Evolutionary conservation across 495 filamentous ascomycete genomes (phyloP).

Genomic region (Penicillium longicatenatum): DNA sequence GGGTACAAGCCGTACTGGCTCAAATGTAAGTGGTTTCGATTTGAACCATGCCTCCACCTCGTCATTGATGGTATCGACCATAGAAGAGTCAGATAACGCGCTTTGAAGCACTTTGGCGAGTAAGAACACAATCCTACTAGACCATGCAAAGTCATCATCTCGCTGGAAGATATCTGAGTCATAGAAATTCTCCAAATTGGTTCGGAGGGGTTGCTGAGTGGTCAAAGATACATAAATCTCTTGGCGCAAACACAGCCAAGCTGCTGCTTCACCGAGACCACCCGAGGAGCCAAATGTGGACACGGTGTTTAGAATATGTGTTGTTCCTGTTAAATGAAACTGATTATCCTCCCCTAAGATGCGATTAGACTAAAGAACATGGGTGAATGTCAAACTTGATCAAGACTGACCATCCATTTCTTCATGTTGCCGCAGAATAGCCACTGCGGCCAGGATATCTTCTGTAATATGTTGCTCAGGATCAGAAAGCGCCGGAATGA

Average conservation of each 20-base stretch:
- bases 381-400: not conserved
- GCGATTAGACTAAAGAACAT: not conserved
- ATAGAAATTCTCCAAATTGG: slow-evolving; percentile 28
- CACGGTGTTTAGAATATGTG: slow-evolving; percentile 33
- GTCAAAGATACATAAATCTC: slow-evolving; percentile 34
- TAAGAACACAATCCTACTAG: slow-evolving; percentile 32
- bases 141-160: slow-evolving; percentile 35
- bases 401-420: slow-evolving; percentile 32
- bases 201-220: slow-evolving; percentile 27
- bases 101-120: slow-evolving; percentile 28
- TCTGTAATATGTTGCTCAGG: slow-evolving; percentile 25
- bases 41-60: slow-evolving; percentile 30
- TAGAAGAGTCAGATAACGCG: slow-evolving; percentile 16
- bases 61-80: slow-evolving; percentile 2
- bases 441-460: slow-evolving; percentile 31
- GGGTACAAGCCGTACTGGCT: slow-evolving; percentile 21
- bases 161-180: slow-evolving; percentile 28
- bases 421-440: slow-evolving; percentile 34
- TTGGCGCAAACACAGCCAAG: slow-evolving; percentile 36
- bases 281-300: slow-evolving; percentile 31
- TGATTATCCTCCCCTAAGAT: slow-evolving; percentile 32
- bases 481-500: slow-evolving; percentile 30
- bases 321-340: slow-evolving; percentile 33
- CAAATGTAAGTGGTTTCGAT: slow-evolving; percentile 29
- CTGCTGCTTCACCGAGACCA: slow-evolving; percentile 33